Evolutionary conservation across 345 rosid species (phyloP), one percentile per base, ranked within the genome.

Genomic region (Nasturtium officinale): DNA sequence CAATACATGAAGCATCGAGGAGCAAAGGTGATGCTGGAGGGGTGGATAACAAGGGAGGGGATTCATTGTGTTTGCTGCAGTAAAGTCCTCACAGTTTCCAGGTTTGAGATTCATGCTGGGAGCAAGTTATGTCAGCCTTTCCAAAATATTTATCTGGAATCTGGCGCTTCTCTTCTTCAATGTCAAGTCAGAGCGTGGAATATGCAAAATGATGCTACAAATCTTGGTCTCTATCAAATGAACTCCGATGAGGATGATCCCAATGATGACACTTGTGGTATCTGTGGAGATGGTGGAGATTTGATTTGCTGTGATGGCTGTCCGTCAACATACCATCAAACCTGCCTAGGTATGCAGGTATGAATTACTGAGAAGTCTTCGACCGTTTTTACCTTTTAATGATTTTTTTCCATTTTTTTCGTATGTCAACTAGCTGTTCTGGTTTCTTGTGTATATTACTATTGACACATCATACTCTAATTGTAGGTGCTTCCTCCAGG

Each of bases 251-350:
- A 92, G 28, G 94, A 87, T 70, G 99, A 95, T 85, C 96, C 97
- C 56, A 87, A 88, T 86, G 99, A 95, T 80, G 98, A 95, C 83
- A 85, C 97, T 47, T 95, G 99, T 84, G 92, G 96, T 76, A 85
- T 90, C 40, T 95, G 99, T 81, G 99, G 96, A 67, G 99, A 95
- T 81, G 98, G 98, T 75, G 99, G 99, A 63, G 89, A 92, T 81
- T 81, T 95, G 77, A 89, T 95, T 45, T 95, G 99, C 77, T 92
- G 98, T 75, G 99, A 95, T 78, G 79, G 96, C 69, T 95, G 99
- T 65, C 97, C 99, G 59, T 95, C 99, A 67, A 92, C 99, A 52
- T 92, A 86, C 83, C 99, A 95, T 81, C 92, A 82, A 82, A 83
- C 78, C 80, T 95, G 98, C 90, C 77, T 92, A 38, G 85, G 81